Percentiles rank a stretch among this genome's conserved stretches.
phyloP scores from a whole-genome alignment of 768 basidiomycete species.

The Podaxis carcinomalis region DNA sequence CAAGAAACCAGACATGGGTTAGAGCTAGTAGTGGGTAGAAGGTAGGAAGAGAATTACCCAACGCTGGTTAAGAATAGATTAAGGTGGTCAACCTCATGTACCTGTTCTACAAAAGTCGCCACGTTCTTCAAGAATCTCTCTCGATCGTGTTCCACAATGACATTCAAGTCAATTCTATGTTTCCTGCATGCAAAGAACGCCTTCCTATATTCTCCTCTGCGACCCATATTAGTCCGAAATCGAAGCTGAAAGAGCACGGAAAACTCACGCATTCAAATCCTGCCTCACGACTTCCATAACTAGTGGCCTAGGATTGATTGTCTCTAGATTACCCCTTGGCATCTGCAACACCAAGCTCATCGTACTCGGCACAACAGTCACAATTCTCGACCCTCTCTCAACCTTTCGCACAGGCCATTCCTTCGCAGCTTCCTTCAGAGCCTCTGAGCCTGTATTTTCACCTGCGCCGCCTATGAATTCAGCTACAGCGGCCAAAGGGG shows the following conservation, averaged over 20 bases:
- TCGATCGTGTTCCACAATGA: slow-evolving; percentile 82
- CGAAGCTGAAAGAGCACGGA: background rate
- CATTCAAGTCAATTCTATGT: slow-evolving; percentile 87
- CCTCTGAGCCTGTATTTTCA: slow-evolving; percentile 13
- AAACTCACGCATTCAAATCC: slow-evolving; percentile 68
- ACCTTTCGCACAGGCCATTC: slow-evolving; percentile 73
- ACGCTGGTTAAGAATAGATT: slow-evolving; percentile 87
- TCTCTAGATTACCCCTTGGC: slow-evolving; percentile 97
- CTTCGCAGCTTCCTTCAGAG: slow-evolving; percentile 22
- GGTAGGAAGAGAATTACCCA: slow-evolving; percentile 47
- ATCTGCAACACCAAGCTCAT: slow-evolving; percentile 95
- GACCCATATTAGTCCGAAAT: background rate
- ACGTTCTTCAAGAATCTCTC: slow-evolving; percentile 60
- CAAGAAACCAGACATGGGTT: background rate
- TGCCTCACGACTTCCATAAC: slow-evolving; percentile 80
- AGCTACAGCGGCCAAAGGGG: slow-evolving; percentile 39
- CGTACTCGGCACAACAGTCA: slow-evolving; percentile 78
- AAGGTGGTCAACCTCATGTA: slow-evolving; percentile 86
- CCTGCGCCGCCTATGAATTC: slow-evolving; percentile 23
- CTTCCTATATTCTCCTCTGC: slow-evolving; percentile 73
- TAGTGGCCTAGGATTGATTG: slow-evolving; percentile 87
- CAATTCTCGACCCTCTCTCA: slow-evolving; percentile 87
- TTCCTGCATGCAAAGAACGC: slow-evolving; percentile 91
- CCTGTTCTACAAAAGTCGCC: slow-evolving; percentile 71
- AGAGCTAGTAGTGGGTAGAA: background rate